phyloP scores from a whole-genome alignment of 1,284 basidiomycete genomes.

The Athelia psychrophila region DNA sequence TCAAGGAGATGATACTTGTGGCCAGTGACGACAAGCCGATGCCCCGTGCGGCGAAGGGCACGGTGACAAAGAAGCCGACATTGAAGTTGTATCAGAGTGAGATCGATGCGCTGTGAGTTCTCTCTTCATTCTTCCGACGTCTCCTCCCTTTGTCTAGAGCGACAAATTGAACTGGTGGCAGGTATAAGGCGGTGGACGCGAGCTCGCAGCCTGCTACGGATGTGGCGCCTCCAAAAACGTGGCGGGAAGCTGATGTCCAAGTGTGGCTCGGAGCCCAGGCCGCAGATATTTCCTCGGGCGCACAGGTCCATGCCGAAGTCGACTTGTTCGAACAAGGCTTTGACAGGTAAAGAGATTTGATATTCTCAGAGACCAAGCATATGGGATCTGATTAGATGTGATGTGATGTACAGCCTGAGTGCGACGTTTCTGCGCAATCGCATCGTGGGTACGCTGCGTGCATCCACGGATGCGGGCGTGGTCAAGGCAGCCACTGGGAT shows the following conservation, averaged over 20 bases:
- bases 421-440: conserved; percentile 27
- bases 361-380: not conserved
- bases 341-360: conserved; percentile 29
- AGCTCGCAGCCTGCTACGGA: conserved; percentile 11
- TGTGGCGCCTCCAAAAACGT: conserved; percentile 21
- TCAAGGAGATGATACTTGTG: conserved; percentile 39
- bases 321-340: conserved; percentile 38
- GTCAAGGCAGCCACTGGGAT: conserved; percentile 11
- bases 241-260: conserved; percentile 17
- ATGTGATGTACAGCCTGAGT: conserved; percentile 16
- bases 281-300: conserved; percentile 17
- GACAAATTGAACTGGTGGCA: too few relatives aligned
- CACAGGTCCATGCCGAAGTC: conserved; percentile 10
- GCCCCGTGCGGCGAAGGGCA: conserved; percentile 32
- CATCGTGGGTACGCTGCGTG: conserved; percentile 26
- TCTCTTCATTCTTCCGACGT: not conserved
- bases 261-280: conserved; percentile 29
- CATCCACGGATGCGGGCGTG: conserved; percentile 1
- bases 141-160: not conserved
- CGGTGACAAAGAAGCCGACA: conserved; percentile 33
- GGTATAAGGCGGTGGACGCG: conserved; percentile 26
- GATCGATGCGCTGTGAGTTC: conserved; percentile 32
- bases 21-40: conserved; percentile 28
- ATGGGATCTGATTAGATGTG: not conserved
- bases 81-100: conserved; percentile 28